Evolutionary conservation across 2,329 filamentous ascomycete genomes (phyloP).

Genomic region (Aschersonia sp.): DNA sequence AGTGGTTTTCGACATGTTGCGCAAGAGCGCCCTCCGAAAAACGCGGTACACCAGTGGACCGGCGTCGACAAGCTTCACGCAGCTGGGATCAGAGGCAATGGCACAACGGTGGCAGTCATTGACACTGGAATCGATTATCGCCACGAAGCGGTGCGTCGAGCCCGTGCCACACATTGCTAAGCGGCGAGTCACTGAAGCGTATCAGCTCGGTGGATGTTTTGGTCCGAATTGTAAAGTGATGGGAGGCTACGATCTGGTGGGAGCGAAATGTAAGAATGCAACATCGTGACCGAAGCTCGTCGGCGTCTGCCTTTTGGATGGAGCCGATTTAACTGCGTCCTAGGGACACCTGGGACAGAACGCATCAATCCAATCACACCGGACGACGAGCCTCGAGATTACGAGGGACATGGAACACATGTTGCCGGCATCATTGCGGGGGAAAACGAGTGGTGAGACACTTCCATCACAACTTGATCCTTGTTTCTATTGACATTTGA

Average conservation of each 20-base stretch:
- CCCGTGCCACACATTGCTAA: neutral
- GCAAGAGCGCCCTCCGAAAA: conserved; percentile 7
- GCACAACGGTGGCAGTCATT: conserved; percentile 22
- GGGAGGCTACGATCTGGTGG: conserved; percentile 23
- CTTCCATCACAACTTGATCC: neutral
- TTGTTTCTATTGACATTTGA: neutral
- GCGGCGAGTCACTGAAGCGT: conserved; percentile 1
- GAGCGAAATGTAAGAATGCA: conserved; percentile 13
- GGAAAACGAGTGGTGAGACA: conserved; percentile 18
- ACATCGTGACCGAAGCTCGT: too few species aligned
- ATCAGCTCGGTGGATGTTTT: conserved; percentile 23
- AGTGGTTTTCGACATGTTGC: too few species aligned
- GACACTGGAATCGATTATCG: conserved; percentile 26
- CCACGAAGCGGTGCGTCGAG: conserved; percentile 17
- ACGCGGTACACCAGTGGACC: conserved; percentile 14
- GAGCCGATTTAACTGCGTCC: neutral
- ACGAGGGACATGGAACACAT: conserved; percentile 8
- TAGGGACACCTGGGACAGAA: neutral
- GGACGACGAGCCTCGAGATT: conserved; percentile 13
- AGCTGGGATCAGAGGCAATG: conserved; percentile 21
- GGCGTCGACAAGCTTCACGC: conserved; percentile 23
- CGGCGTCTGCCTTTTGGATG: neutral
- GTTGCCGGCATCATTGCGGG: conserved; percentile 35
- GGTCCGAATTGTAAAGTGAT: conserved; percentile 22
- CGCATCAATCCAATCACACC: conserved; percentile 13